Base-by-base conservation (phyloP, 495 filamentous ascomycete genomes). In the Mytilinidion resinicola region DNA sequence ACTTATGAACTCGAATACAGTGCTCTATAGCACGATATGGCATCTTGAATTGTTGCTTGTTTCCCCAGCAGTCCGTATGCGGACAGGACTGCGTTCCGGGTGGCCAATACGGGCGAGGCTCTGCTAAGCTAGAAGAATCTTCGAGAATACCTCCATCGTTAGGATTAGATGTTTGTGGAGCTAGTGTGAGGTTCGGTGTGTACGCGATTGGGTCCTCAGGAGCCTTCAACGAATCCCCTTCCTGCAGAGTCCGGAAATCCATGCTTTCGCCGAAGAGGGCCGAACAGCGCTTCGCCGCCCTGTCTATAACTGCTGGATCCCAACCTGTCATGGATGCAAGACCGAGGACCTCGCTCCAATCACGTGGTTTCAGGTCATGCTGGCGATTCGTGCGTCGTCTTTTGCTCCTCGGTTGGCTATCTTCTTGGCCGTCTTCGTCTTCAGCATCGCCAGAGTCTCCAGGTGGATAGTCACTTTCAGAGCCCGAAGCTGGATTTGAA, bases 341-440 rank as follows among this genome's bases (percentile, higher is more conserved):
- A 9, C 87, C 86, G 34, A 95, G 69, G 1, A 93, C 79, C 54
- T 91, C 86, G 43, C 85, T 85, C 90, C 90, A 96, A 69, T 92
- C 87, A 1, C 88, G 81, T 5, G 83, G 71, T 6, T 47, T 47
- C 17, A 35, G 4, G 15, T 57, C 44, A 43, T 43, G 14, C 8
- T 14, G 14, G 14, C 41, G 14, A 4, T 43, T 19, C 41, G 1
- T 19, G 17, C 14, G 17, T 19, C 41, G 14, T 43, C 8, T 43
- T 14, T 8, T 19, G 17, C 41, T 43, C 41, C 17, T 43, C 2
- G 41, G 6, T 6, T 30, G 25, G 25, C 25, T 2, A 3, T 14
- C 41, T 43, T 43, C 41, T 43, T 43, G 41, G 14, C 8, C 41
- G 14, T 14, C 41, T 19, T n/a, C 41, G 41, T 19, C 17, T 14